A percentile compares a stretch with the other conserved stretches of the same genome.
phyloP scores from a whole-genome alignment of 208 protist genomes.

The Acanthamoeba triangularis region DNA sequence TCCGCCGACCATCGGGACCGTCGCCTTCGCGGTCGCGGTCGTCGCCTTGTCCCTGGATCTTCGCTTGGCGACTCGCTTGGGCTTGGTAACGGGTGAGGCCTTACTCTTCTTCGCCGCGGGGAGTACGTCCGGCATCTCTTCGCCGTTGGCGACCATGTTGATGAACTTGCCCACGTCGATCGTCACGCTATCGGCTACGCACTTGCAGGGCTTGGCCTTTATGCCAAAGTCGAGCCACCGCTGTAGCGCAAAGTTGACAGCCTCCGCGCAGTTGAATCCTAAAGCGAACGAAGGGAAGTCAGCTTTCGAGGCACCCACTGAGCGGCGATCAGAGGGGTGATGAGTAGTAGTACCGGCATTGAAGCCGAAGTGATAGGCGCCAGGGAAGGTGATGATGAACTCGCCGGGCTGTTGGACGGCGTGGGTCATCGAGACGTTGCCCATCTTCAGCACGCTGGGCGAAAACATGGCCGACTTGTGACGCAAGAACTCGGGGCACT shows the following conservation, averaged over 20 bases:
- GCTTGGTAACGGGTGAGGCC: background rate
- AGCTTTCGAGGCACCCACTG: background rate
- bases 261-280: constrained; percentile 86
- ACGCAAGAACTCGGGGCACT: constrained; percentile 77
- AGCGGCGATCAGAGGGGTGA: background rate
- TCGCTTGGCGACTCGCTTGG: constrained; percentile 36
- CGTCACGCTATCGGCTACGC: constrained; percentile 73
- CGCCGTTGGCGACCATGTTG: constrained; percentile 40
- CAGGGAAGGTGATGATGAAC: constrained; percentile 86
- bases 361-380: constrained; percentile 86
- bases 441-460: constrained; percentile 56
- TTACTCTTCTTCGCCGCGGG: constrained; percentile 22
- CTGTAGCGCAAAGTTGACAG: constrained; percentile 84
- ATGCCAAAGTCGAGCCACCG: constrained; percentile 83
- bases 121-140: background rate
- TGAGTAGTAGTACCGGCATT: constrained; percentile 63
- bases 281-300: background rate
- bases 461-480: constrained; percentile 81
- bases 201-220: constrained; percentile 75
- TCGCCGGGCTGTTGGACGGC: constrained; percentile 79
- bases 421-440: constrained; percentile 75
- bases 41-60: constrained; percentile 19
- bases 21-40: background rate
- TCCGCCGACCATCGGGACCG: background rate
- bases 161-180: constrained; percentile 71